Evolutionary conservation across 1,139 yeast species (phyloP).

Genomic region (Diutina mesorugosa): DNA sequence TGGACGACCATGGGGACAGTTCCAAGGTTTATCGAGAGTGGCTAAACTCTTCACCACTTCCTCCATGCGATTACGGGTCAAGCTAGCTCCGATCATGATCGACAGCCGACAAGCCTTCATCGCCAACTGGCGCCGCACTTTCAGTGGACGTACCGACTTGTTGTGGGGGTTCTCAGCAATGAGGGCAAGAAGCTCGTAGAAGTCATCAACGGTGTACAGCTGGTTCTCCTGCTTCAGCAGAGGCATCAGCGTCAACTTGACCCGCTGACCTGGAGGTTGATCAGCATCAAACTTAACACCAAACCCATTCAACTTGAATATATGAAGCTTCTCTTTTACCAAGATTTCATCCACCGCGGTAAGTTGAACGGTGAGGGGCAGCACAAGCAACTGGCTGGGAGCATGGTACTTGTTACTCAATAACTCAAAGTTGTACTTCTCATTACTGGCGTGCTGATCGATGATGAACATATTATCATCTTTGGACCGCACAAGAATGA

Average conservation of each 20-base stretch:
- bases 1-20: constrained; percentile 98
- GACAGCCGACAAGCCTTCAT: constrained; percentile 92
- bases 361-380: background rate
- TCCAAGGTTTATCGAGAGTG: constrained; percentile 85
- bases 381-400: background rate
- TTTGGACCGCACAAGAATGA: constrained; percentile 49
- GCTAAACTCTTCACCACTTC: constrained; percentile 57
- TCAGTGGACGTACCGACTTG: constrained; percentile 45
- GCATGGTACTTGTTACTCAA: background rate
- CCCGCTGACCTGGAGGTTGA: constrained; percentile 37
- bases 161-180: constrained; percentile 7
- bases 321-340: constrained; percentile 42
- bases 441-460: constrained; percentile 98
- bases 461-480: constrained; percentile 58
- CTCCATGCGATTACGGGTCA: constrained; percentile 47
- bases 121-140: constrained; percentile 74
- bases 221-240: constrained; percentile 47
- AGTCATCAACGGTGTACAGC: constrained; percentile 49
- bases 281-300: constrained; percentile 34
- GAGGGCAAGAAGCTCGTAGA: constrained; percentile 56
- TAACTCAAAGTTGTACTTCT: constrained; percentile 51
- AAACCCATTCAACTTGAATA: constrained; percentile 71
- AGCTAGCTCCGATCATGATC: constrained; percentile 81
- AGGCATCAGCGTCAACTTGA: constrained; percentile 54
- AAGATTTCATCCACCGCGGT: constrained; percentile 57